A percentile compares a stretch with the other conserved stretches of the same genome.
Conservation (phyloP, 352 stramenopile genomes). For the Phytophthora pinifolia region DNA sequence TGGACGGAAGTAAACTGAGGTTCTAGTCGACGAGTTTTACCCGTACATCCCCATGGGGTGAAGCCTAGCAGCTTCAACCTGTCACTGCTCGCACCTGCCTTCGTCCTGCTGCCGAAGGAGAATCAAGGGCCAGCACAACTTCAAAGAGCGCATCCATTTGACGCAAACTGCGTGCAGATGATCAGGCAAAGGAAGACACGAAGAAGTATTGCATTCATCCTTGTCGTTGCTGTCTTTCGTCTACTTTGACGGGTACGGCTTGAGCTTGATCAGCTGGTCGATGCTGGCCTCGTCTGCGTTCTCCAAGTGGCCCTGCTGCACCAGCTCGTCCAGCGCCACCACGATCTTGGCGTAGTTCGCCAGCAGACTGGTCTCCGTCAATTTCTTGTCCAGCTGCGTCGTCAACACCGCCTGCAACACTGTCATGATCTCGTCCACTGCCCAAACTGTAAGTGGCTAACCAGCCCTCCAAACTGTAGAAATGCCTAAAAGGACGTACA, state of each 20-base stretch:
- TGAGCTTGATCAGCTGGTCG: slow-evolving; percentile 47
- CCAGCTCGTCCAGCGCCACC: slow-evolving; percentile 66
- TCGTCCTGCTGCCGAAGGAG: too few relatives aligned
- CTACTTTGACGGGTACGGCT: slow-evolving; percentile 35
- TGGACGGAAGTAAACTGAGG: too few relatives aligned
- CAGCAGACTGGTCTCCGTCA: slow-evolving; percentile 55
- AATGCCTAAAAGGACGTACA: slow-evolving; percentile 35
- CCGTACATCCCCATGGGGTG: slow-evolving; percentile 5
- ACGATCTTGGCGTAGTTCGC: slow-evolving; percentile 69
- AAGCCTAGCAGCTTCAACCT: background rate
- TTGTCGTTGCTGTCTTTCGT: background rate
- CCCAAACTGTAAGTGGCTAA: slow-evolving; percentile 4
- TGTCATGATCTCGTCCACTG: slow-evolving; percentile 62
- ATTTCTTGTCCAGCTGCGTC: slow-evolving; percentile 71
- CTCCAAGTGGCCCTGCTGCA: slow-evolving; percentile 60
- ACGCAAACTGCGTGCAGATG: background rate
- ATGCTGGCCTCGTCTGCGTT: slow-evolving; percentile 50
- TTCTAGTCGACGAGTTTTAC: background rate
- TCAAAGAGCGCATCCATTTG: background rate
- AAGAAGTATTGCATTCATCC: background rate
- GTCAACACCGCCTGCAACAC: slow-evolving; percentile 49
- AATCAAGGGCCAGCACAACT: slow-evolving; percentile 1
- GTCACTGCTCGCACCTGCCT: background rate
- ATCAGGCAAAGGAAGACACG: too few relatives aligned
- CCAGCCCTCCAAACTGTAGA: too few relatives aligned